These are phyloP conservation scores for Dryas drummondii DNA, from an alignment of 306 rosid genomes.

Conservation along the genomic window DNA sequence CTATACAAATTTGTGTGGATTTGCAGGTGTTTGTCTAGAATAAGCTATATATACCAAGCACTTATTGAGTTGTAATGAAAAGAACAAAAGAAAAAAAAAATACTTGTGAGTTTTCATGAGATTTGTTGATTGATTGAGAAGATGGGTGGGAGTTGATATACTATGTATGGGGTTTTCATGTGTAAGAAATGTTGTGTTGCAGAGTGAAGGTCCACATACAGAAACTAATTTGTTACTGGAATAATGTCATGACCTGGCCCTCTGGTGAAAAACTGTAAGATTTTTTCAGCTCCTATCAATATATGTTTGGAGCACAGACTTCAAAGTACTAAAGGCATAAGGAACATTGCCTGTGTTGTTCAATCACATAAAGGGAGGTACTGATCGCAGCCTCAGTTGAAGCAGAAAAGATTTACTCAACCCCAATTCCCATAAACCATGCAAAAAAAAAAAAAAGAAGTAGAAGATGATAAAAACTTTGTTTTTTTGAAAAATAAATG, in stretches of 20 bases:
- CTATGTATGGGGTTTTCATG: constrained; percentile 41
- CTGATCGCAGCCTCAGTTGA: constrained; percentile 52
- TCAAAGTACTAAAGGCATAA: constrained; percentile 71
- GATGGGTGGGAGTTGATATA: constrained; percentile 14
- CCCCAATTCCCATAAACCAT: constrained; percentile 43
- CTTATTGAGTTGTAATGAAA: too few relatives aligned
- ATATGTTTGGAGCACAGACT: constrained; percentile 54
- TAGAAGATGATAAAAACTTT: not conserved
- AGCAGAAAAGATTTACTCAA: constrained; percentile 38
- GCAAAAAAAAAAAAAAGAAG: constrained; percentile 25
- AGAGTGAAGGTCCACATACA: constrained; percentile 27
- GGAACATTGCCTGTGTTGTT: constrained; percentile 87
- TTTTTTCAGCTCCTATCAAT: constrained; percentile 44
- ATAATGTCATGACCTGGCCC: constrained; percentile 28
- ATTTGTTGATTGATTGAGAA: constrained; percentile 19
- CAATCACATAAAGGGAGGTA: constrained; percentile 56
- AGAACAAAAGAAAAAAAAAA: not conserved
- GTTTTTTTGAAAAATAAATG: constrained; percentile 1
- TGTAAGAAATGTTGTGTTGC: constrained; percentile 23
- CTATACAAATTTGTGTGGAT: too few relatives aligned
- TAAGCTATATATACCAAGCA: too few relatives aligned
- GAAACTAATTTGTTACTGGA: constrained; percentile 11
- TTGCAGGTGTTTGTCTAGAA: too few relatives aligned
- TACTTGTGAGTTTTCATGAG: not conserved
- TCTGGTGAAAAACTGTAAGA: constrained; percentile 45